Conservation (phyloP, 805 yeast species). For the Priceomyces castillae region DNA sequence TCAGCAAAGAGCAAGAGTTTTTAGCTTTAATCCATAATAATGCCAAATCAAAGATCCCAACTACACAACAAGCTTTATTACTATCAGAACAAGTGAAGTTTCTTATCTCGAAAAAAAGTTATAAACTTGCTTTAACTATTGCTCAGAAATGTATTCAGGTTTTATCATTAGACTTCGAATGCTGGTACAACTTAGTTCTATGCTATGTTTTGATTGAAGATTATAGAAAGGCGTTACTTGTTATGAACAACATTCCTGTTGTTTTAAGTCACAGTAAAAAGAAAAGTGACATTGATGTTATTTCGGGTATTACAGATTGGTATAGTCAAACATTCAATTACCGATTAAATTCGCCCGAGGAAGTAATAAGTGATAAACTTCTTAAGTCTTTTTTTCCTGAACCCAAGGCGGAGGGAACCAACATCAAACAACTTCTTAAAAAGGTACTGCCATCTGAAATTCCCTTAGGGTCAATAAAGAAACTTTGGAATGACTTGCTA, state of each 20-base stretch:
- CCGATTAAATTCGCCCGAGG: slow-evolving; percentile 17
- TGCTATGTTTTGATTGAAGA: slow-evolving; percentile 57
- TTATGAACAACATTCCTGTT: slow-evolving; percentile 75
- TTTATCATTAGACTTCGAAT: slow-evolving; percentile 71
- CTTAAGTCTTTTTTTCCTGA: slow-evolving; percentile 28
- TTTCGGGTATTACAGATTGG: slow-evolving; percentile 26
- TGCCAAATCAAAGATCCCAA: slow-evolving; percentile 11
- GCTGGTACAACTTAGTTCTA: slow-evolving; percentile 67
- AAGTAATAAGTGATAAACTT: slow-evolving; percentile 27
- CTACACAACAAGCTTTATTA: slow-evolving; percentile 55
- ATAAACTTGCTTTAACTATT: slow-evolving; percentile 53
- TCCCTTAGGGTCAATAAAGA: slow-evolving; percentile 28
- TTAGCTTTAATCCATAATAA: slow-evolving; percentile 22
- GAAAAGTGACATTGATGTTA: slow-evolving; percentile 14
- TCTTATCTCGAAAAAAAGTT: slow-evolving; percentile 51
- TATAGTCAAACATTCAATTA: slow-evolving; percentile 19
- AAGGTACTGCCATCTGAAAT: background rate
- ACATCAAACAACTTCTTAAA: background rate
- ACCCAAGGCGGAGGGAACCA: slow-evolving; percentile 13
- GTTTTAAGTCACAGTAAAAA: slow-evolving; percentile 48
- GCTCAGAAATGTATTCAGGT: slow-evolving; percentile 61
- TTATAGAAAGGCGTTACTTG: slow-evolving; percentile 56
- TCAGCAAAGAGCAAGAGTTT: slow-evolving; percentile 21
- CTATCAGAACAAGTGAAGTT: slow-evolving; percentile 63
- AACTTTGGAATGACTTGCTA: slow-evolving; percentile 33